Percentiles rank a stretch among this genome's conserved stretches.
Conservation (phyloP, 331 rosid species). For the Rosa hybrid region DNA sequence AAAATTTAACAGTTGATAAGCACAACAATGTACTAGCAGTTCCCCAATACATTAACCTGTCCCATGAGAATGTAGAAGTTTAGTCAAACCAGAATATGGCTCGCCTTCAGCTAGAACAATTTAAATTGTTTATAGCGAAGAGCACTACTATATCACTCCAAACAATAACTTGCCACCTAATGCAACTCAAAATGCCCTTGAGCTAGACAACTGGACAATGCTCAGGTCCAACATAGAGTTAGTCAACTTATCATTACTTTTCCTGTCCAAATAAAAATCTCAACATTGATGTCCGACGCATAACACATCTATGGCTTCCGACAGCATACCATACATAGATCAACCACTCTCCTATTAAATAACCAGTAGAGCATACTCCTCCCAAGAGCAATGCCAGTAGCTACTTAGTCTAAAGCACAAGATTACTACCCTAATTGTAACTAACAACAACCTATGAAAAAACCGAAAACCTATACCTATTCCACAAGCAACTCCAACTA, state of each 20-base stretch:
- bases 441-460: slow-evolving; percentile 12
- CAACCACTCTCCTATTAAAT: neutral
- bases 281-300: neutral
- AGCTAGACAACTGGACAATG: neutral
- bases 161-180: neutral
- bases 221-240: neutral
- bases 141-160: neutral
- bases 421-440: neutral
- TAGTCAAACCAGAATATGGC: neutral
- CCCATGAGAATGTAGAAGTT: neutral
- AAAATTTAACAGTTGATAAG: neutral
- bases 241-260: neutral
- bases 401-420: neutral
- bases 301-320: neutral
- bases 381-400: neutral
- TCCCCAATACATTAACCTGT: neutral
- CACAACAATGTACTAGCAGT: neutral
- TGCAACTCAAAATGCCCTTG: neutral
- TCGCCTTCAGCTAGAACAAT: neutral
- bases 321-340: neutral
- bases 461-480: slow-evolving; percentile 3
- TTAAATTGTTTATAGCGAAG: neutral
- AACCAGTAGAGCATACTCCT: neutral
- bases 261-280: neutral
- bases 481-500: slow-evolving; percentile 19